Evolutionary conservation across 371 early-diverging fungal genomes (phyloP), one percentile per base, ranked within the genome.

Genomic region (Parasitella parasitica): DNA sequence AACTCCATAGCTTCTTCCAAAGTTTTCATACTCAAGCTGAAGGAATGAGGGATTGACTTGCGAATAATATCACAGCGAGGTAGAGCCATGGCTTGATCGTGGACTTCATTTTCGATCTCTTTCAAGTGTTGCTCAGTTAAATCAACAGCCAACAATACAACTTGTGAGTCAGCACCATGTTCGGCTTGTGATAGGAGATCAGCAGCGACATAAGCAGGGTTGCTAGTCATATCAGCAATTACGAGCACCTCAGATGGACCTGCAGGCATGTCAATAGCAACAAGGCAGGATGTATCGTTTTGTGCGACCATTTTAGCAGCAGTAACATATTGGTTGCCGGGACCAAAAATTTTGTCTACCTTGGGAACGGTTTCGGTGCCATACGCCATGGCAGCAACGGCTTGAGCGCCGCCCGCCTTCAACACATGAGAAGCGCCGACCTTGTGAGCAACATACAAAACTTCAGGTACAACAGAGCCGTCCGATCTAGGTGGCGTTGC

Each of bases 321-420:
- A 4, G 99, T 98, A 12, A 98, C 99, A 73, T 92, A 98, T 75
- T 98, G 99, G 74, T 98, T 98, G 48, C 99, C 99, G 16, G 98
- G 99, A 46, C 99, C 99, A 75, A 94, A 97, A 70, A 98, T 97
- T 86, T 98, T 98, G 77, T 97, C 98, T 0, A 97, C 99, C 82
- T 98, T 98, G 59, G 96, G 95, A 18, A 97, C 92, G 0, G 89
- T 86, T 73, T 92, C 91, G 1, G 99, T 97, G 58, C 98, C 98
- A 65, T 95, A 97, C 12, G 98, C 97, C 93, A 98, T 90, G 6
- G 97, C 97, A 30, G 96, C 98, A n/a, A 97, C 91, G 9, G 98
- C 99, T 72, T 98, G 99, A 4, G 99, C 98, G 56, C 99, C 99
- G 59, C 99, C 99, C 6, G 97, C 99, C 67, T 87, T 76, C 35